Evolutionary conservation across 768 basidiomycete genomes (phyloP).

Genomic region (Cyathus striatus): DNA sequence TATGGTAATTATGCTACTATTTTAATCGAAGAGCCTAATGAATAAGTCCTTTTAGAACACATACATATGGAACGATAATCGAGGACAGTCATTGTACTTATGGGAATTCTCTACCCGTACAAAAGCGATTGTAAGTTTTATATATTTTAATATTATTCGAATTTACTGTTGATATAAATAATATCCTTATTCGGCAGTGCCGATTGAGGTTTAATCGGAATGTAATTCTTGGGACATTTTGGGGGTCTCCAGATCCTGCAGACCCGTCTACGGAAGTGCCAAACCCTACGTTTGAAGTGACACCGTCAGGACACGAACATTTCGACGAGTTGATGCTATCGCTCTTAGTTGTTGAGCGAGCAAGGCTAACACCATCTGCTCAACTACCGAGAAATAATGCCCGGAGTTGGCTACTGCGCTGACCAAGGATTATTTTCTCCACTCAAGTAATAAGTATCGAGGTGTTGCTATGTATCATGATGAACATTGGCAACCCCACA

Average conservation of each 20-base stretch:
- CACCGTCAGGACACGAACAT: slow-evolving; percentile 16
- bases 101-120: background rate
- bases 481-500: too few species aligned
- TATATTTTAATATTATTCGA: background rate
- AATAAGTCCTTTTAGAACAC: too few species aligned
- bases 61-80: too few species aligned
- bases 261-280: background rate
- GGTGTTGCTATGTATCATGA: too few species aligned
- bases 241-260: background rate
- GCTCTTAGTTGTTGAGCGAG: slow-evolving; percentile 25
- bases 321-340: slow-evolving; percentile 29
- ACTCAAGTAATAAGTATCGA: too few species aligned
- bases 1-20: background rate
- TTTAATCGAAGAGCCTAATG: background rate
- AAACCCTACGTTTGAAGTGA: slow-evolving; percentile 15
- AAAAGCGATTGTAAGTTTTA: background rate
- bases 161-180: background rate
- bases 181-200: background rate
- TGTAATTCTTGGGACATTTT: background rate
- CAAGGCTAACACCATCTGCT: slow-evolving; percentile 19
- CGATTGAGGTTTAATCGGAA: background rate
- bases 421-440: too few species aligned
- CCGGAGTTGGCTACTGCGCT: too few species aligned
- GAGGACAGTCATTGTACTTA: background rate
- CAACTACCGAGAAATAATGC: too few species aligned